Percentiles rank a stretch among this genome's conserved stretches.
phyloP scores from a whole-genome alignment of 1,284 basidiomycete species.

The Ceratobasidium papillatum region DNA sequence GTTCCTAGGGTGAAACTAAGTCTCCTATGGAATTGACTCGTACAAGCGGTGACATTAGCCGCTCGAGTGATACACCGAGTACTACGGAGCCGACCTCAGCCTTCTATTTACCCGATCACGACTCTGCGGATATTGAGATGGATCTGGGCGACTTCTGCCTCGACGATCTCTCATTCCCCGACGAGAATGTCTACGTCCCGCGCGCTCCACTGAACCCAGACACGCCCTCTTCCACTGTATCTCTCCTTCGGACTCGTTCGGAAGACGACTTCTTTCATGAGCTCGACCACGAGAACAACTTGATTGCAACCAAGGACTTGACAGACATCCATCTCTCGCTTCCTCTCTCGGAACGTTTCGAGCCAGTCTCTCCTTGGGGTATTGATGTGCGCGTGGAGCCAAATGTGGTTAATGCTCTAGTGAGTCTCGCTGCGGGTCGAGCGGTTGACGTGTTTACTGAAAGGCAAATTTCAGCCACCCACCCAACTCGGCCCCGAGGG shows the following conservation, averaged over 20 bases:
- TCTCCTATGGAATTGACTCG: too few relatives aligned
- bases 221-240: background rate
- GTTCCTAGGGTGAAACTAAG: too few relatives aligned
- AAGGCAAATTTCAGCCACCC: too few relatives aligned
- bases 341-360: background rate
- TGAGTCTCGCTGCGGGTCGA: background rate
- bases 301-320: background rate
- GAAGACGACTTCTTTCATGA: background rate
- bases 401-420: background rate
- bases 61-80: background rate
- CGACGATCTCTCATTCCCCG: background rate
- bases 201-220: background rate
- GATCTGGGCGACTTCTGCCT: background rate
- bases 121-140: background rate
- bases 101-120: background rate
- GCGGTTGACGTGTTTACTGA: background rate
- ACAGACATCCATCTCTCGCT: background rate
- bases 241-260: background rate
- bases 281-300: background rate
- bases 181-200: background rate
- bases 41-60: background rate
- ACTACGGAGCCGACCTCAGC: background rate
- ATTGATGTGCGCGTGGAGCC: background rate
- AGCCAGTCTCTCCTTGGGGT: background rate
- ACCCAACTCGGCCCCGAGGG: too few relatives aligned